phyloP scores from a whole-genome alignment of 1,284 basidiomycete species.

The Tilletia indica region DNA sequence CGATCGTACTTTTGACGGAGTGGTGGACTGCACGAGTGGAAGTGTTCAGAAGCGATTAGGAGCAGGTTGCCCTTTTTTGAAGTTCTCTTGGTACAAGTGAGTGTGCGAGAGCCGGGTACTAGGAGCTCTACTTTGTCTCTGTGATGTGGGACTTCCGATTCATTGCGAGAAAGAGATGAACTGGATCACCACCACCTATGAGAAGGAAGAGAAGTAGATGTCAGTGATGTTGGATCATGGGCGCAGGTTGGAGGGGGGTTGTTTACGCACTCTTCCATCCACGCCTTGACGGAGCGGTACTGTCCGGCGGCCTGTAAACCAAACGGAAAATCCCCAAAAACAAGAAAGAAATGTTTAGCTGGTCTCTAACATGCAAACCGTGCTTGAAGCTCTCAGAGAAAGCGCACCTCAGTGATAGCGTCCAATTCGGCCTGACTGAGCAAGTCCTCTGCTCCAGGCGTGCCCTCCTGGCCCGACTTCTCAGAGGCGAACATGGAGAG shows the following conservation, averaged over 20 bases:
- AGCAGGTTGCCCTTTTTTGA: no score
- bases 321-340: background rate
- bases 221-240: background rate
- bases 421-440: background rate
- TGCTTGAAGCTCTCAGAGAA: no score
- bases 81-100: no score
- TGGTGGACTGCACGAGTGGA: no score
- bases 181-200: slow-evolving; percentile 1
- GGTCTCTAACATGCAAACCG: background rate
- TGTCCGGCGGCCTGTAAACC: background rate
- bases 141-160: no score
- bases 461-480: background rate
- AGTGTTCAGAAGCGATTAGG: no score
- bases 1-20: no score
- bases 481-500: background rate
- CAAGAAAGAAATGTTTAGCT: background rate
- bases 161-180: background rate
- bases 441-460: background rate
- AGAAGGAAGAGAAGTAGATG: background rate
- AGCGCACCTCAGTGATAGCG: slow-evolving; percentile 1
- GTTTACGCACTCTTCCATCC: slow-evolving; percentile 5
- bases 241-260: background rate
- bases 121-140: no score
- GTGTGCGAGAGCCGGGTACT: no score
- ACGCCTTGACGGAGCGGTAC: background rate